Evolutionary conservation across 2,329 filamentous ascomycete species (phyloP), one percentile per base, ranked within the genome.

Genomic region (Fusarium sp.): DNA sequence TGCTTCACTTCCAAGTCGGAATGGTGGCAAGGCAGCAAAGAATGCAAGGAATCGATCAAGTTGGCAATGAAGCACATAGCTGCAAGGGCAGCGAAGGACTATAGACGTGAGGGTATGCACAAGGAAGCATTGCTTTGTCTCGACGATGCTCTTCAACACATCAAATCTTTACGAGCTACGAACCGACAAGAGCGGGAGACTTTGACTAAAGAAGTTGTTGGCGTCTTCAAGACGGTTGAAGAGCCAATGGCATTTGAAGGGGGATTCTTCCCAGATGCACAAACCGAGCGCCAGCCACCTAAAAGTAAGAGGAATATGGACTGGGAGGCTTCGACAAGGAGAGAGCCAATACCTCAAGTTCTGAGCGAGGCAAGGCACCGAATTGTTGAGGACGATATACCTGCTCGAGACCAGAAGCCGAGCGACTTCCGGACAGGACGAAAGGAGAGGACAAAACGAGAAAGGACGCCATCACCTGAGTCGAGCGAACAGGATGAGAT

Each of bases 21-120:
- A 44, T 79, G 77, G 73, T 81, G 80, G 80, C 76, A 79, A n/a
- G 77, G 78, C 11, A 78, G 76, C 47, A 75, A 73, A 36, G 73
- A 72, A 36, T 80, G 79, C 68, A 80, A 80, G 54, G 76, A 79
- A 58, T 78, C 74, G n/a, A 72, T 81, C 69, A 81, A 80, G 62
- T 69, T 77, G 24, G 79, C 78, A 10, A 80, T 80, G 73, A 80
- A 80, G 67, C 72, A 73, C 19, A 65, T 76, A 31, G 75, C 76
- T 21, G 69, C 68, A 55, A 75, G 78, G 19, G 70, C 67, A 7
- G 57, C 69, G 6, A 70, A 33, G 14, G 53, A 57, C 10, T 39
- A 21, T 3, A 50, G n/a, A 10, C 54, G 55, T 2, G 56, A 60
- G 17, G 46, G 67, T 14, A 58, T 49, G n/a, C 77, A 79, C 22